Conservation (phyloP, 192 early-diverging fungal species). For the Umbelopsis sp. region DNA sequence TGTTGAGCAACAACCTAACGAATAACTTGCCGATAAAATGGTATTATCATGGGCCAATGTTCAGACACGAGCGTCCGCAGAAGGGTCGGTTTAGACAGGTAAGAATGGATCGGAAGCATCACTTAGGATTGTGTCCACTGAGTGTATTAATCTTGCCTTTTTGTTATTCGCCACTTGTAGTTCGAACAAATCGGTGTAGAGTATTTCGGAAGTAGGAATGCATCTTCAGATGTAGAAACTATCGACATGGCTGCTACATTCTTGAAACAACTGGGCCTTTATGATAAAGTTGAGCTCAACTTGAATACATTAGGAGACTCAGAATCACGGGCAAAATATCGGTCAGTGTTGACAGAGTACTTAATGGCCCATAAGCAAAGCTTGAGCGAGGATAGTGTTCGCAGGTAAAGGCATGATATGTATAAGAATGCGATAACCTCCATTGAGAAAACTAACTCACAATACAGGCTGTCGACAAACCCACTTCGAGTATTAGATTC, state of each 20-base stretch:
- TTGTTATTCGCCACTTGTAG: constrained; percentile 23
- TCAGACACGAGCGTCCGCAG: constrained; percentile 71
- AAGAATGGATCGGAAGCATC: not conserved
- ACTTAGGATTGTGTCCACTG: not conserved
- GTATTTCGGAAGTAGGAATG: constrained; percentile 51
- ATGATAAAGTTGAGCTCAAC: constrained; percentile 38
- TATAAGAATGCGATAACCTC: not conserved
- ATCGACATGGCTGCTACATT: constrained; percentile 56
- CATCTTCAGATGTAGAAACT: constrained; percentile 60
- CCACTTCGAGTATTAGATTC: constrained; percentile 68
- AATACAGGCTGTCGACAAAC: constrained; percentile 50
- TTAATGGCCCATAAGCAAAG: constrained; percentile 32
- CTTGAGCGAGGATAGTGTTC: constrained; percentile 55
- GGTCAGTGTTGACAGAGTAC: constrained; percentile 46
- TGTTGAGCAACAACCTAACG: constrained; percentile 49
- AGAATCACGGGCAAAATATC: constrained; percentile 43
- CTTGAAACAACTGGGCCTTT: constrained; percentile 41
- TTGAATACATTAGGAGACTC: constrained; percentile 47
- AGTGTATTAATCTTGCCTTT: not conserved
- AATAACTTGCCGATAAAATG: constrained; percentile 49
- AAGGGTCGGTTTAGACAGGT: constrained; percentile 65
- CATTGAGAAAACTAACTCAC: not conserved
- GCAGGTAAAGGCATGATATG: constrained; percentile 27
- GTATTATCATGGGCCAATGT: constrained; percentile 72
- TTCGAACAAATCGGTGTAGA: constrained; percentile 76